Conservation (phyloP, 306 rosid species). For the Pyrus communis region DNA sequence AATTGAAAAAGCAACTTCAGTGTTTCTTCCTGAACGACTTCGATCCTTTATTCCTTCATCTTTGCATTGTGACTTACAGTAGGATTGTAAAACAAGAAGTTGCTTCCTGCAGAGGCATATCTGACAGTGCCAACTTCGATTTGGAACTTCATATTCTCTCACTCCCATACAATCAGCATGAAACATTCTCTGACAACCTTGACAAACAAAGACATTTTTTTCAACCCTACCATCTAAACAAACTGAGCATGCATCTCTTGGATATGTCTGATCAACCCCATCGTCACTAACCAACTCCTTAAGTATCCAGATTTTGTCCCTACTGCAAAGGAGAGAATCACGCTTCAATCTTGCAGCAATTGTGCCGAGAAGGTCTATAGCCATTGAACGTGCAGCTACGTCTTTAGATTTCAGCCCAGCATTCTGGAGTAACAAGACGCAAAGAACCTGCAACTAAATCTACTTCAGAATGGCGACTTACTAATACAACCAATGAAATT, state of each 20-base stretch:
- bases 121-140: slow-evolving; percentile 74
- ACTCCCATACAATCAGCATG: slow-evolving; percentile 83
- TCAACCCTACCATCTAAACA: slow-evolving; percentile 66
- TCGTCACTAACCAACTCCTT: slow-evolving; percentile 51
- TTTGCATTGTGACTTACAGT: slow-evolving; percentile 66
- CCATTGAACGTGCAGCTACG: slow-evolving; percentile 71
- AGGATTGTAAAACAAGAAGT: slow-evolving; percentile 73
- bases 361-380: slow-evolving; percentile 94
- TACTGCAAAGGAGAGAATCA: slow-evolving; percentile 69
- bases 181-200: slow-evolving; percentile 75
- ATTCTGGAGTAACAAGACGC: slow-evolving; percentile 84
- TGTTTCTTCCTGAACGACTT: slow-evolving; percentile 31
- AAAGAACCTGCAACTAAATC: slow-evolving; percentile 72
- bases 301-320: slow-evolving; percentile 72
- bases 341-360: slow-evolving; percentile 99
- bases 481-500: slow-evolving; percentile 6
- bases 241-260: slow-evolving; percentile 64
- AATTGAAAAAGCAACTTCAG: slow-evolving; percentile 34
- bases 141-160: slow-evolving; percentile 68
- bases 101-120: slow-evolving; percentile 75
- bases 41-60: slow-evolving; percentile 40
- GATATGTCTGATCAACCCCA: slow-evolving; percentile 26
- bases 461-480: slow-evolving; percentile 25
- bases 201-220: slow-evolving; percentile 41
- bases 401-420: slow-evolving; percentile 92